A percentile compares a stretch with the other conserved stretches of the same genome.
Evolutionary conservation across 1,139 yeast species (phyloP).

Genomic region (Hansenula lynferdii): DNA sequence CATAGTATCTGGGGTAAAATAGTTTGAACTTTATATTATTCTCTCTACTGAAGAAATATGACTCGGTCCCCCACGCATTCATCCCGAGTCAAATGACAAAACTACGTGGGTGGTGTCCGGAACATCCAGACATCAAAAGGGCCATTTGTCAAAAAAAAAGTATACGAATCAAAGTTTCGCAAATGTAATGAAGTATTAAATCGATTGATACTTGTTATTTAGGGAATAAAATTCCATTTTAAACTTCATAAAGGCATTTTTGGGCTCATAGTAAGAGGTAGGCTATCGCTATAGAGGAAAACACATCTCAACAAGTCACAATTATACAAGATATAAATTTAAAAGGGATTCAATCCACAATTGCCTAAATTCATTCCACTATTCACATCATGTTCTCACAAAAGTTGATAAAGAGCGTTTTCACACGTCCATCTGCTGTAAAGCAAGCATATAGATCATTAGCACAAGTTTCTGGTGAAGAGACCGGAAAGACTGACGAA

Average conservation of each 20-base stretch:
- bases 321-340: too few species aligned
- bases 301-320: too few species aligned
- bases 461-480: slow-evolving; percentile 12
- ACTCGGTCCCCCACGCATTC: neutral
- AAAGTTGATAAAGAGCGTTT: slow-evolving; percentile 8
- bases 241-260: too few species aligned
- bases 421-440: slow-evolving; percentile 6
- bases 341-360: too few species aligned
- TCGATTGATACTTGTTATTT: neutral
- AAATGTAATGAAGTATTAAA: too few species aligned
- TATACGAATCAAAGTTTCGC: neutral
- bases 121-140: too few species aligned
- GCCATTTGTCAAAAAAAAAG: neutral
- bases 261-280: too few species aligned
- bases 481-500: slow-evolving; percentile 1
- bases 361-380: too few species aligned
- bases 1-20: too few species aligned
- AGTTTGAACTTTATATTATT: too few species aligned
- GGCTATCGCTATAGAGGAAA: too few species aligned
- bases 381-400: slow-evolving; percentile 8
- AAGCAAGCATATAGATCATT: slow-evolving; percentile 8
- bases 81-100: neutral
- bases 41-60: neutral
- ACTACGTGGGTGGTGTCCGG: neutral
- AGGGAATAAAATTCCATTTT: neutral